phyloP scores from a whole-genome alignment of 257 asterid species.

The Rhazya stricta region DNA sequence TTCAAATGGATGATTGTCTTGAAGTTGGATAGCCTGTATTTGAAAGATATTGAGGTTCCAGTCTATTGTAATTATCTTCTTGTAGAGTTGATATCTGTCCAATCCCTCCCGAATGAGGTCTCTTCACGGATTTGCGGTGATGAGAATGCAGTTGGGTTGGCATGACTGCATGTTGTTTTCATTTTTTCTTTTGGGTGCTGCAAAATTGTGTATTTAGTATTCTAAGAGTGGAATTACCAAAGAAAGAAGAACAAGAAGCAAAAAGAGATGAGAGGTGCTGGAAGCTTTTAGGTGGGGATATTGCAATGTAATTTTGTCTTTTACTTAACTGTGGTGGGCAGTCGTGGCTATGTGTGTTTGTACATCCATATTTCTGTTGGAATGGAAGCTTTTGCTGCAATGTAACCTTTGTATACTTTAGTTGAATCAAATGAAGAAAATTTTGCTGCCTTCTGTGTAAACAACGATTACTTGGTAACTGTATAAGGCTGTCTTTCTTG shows the following conservation, averaged over 20 bases:
- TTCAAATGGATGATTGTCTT: conserved; percentile 32
- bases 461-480: background rate
- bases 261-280: conserved; percentile 17
- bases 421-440: conserved; percentile 17
- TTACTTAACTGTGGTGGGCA: background rate
- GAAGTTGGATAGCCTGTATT: conserved; percentile 18
- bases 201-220: conserved; percentile 6
- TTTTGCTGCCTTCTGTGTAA: conserved; percentile 9
- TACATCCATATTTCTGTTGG: conserved; percentile 24
- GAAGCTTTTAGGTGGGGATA: conserved; percentile 19
- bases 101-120: conserved; percentile 20
- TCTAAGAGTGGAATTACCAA: background rate
- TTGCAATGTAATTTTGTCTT: conserved; percentile 18
- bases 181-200: conserved; percentile 7
- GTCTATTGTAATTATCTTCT: conserved; percentile 43
- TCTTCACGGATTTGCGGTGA: conserved; percentile 16
- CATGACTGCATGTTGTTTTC: conserved; percentile 14
- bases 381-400: conserved; percentile 21
- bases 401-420: conserved; percentile 20
- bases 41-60: conserved; percentile 24
- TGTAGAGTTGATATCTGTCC: conserved; percentile 14
- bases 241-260: background rate
- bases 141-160: conserved; percentile 9
- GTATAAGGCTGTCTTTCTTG: background rate
- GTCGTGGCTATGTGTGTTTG: conserved; percentile 23